phyloP scores from a whole-genome alignment of 192 early-diverging fungal genomes.

The Jimgerdemannia lactiflua region DNA sequence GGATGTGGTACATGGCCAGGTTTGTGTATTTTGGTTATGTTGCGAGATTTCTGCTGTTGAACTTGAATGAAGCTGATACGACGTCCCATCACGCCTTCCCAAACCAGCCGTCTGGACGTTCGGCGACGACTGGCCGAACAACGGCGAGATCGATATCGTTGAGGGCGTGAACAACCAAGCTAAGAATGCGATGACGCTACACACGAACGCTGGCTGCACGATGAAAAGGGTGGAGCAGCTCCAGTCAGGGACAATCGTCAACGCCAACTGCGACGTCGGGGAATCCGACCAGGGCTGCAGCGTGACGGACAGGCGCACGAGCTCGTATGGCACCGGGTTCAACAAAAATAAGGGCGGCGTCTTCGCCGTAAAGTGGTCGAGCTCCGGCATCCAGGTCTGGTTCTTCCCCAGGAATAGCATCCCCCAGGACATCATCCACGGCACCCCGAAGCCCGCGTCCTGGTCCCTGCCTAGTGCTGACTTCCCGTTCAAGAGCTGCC shows the following conservation, averaged over 20 bases:
- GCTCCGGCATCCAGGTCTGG: conserved; percentile 8
- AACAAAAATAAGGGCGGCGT: conserved; percentile 41
- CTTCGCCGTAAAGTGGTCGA: conserved; percentile 28
- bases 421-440: background rate
- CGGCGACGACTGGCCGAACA: conserved; percentile 39
- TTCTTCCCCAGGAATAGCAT: background rate
- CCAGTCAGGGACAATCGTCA: background rate
- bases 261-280: background rate
- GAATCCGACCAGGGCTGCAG: background rate
- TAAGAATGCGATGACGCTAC: background rate
- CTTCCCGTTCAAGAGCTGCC: conserved; percentile 30
- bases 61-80: too few relatives aligned
- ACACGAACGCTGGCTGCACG: background rate
- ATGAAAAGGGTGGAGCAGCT: background rate
- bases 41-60: too few relatives aligned
- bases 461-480: conserved; percentile 2
- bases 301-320: background rate
- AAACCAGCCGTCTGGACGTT: conserved; percentile 42
- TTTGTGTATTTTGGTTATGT: background rate
- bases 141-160: conserved; percentile 37
- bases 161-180: conserved; percentile 1
- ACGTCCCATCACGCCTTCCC: too few relatives aligned
- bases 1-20: conserved; percentile 46
- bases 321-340: conserved; percentile 30
- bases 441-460: background rate